Conservation (phyloP, 495 filamentous ascomycete species). For the Podospora pseudopauciseta region DNA sequence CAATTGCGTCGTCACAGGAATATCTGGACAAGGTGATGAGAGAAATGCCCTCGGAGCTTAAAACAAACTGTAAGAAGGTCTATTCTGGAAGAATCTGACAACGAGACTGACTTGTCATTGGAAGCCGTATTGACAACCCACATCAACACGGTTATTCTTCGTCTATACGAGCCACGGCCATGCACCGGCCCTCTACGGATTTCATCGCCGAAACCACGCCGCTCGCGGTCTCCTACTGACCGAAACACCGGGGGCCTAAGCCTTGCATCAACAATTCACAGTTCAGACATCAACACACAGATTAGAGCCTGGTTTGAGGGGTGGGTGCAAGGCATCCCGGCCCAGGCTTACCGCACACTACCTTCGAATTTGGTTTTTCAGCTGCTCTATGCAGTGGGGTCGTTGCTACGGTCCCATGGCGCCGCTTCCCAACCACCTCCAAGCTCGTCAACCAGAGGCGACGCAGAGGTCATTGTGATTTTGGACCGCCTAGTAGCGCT, state of each 20-base stretch:
- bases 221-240: conserved; percentile 20
- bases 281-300: conserved; percentile 23
- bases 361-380: conserved; percentile 36
- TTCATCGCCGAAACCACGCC: conserved; percentile 27
- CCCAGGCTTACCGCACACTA: conserved; percentile 36
- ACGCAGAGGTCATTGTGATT: conserved; percentile 1
- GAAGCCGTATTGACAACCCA: conserved; percentile 13
- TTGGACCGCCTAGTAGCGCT: conserved; percentile 7
- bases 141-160: conserved; percentile 12
- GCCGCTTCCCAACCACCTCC: background rate
- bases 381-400: conserved; percentile 39
- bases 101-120: background rate
- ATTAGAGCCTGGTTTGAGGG: conserved; percentile 40
- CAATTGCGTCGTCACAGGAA: conserved; percentile 4
- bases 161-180: conserved; percentile 10
- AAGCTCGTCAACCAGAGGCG: background rate
- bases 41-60: background rate
- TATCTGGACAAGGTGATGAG: conserved; percentile 7
- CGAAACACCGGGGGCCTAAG: background rate
- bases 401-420: conserved; percentile 26
- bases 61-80: conserved; percentile 4
- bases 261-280: background rate
- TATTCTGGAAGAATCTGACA: background rate
- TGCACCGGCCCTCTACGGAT: conserved; percentile 18
- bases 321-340: conserved; percentile 39